These are phyloP conservation scores for Gelatoporia subvermispora DNA, from an alignment of 768 basidiomycete genomes.

Conservation along the genomic window DNA sequence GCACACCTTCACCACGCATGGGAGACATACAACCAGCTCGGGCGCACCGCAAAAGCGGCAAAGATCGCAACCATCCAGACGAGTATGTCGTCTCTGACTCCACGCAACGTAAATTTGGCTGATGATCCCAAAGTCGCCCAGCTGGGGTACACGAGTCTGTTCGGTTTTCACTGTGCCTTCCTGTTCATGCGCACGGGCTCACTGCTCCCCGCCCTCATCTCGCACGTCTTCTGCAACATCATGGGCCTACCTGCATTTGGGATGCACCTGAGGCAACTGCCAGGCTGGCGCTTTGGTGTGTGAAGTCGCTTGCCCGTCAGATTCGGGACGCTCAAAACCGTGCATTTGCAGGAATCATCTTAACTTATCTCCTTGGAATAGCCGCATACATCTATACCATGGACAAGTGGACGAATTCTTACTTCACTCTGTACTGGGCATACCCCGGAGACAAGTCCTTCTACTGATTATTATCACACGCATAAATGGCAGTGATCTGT, in stretches of 20 bases:
- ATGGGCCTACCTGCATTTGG: conserved; percentile 82
- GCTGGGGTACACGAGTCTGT: conserved; percentile 84
- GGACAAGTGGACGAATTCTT: conserved; percentile 41
- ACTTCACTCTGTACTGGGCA: conserved; percentile 40
- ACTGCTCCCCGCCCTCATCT: conserved; percentile 66
- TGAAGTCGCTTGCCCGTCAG: conserved; percentile 7
- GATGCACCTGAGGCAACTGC: conserved; percentile 51
- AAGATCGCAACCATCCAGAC: conserved; percentile 52
- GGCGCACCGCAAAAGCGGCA: conserved; percentile 60
- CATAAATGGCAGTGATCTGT: too few species aligned
- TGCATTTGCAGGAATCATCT: conserved; percentile 42
- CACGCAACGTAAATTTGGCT: conserved; percentile 8
- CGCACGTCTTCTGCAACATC: conserved; percentile 90
- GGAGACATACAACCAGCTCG: conserved; percentile 76
- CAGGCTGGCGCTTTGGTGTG: conserved; percentile 48
- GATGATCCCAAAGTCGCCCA: conserved; percentile 62
- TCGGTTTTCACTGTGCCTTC: conserved; percentile 84
- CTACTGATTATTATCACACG: too few species aligned
- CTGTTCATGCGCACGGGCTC: conserved; percentile 86
- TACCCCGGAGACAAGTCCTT: too few species aligned
- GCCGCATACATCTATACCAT: conserved; percentile 52
- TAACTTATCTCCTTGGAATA: conserved; percentile 57
- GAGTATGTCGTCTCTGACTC: conserved; percentile 34
- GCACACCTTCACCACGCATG: conserved; percentile 93
- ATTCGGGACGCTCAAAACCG: background rate